Evolutionary conservation across 2,329 filamentous ascomycete genomes (phyloP), one percentile per base, ranked within the genome.

Genomic region (Sporothrix pseudoabietina): DNA sequence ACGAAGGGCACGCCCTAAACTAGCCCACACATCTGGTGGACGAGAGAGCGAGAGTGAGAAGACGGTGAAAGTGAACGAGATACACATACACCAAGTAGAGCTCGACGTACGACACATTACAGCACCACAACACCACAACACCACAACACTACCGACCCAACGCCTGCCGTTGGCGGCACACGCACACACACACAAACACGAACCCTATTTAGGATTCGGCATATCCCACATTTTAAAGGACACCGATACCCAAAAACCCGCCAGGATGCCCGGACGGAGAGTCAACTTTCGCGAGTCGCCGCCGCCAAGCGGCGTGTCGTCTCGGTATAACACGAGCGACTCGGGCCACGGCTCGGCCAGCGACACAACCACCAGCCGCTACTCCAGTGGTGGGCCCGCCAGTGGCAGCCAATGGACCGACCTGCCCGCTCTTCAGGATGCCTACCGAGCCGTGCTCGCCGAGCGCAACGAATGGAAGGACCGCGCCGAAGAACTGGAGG

Each of bases 311-410:
- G 78, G 77, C 66, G 75, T 75, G 41, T 76, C 77, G 75, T 79
- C 79, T 66, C 76, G 79, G 65, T 78, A 78, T 49, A 49, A 49
- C 14, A 77, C 78, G 61, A 80, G 78, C 76, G 80, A 81, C 74
- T 81, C 79, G 12, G 80, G 79, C 52, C 76, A 78, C 69, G 79
- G 78, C 76, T 80, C 79, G 72, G 78, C 79, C 72, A 81, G 78
- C 75, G 79, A 79, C 74, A 55, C 52, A 12, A 55, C 22, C 52
- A 10, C n/a, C 52, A 69, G 71, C 52, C 69, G 30, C 59, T 39
- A 41, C 41, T 39, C 41, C 22, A 39, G 14, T 77, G 77, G 39
- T n/a, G 52, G 68, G 32, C 12, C 30, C 68, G 26, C 49, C 35
- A 32, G 35, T 73, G 76, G 77, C 47, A 77, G 76, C 66, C 76